Evolutionary conservation across 1,284 basidiomycete genomes (phyloP).

Genomic region (Inonotus hispidus): DNA sequence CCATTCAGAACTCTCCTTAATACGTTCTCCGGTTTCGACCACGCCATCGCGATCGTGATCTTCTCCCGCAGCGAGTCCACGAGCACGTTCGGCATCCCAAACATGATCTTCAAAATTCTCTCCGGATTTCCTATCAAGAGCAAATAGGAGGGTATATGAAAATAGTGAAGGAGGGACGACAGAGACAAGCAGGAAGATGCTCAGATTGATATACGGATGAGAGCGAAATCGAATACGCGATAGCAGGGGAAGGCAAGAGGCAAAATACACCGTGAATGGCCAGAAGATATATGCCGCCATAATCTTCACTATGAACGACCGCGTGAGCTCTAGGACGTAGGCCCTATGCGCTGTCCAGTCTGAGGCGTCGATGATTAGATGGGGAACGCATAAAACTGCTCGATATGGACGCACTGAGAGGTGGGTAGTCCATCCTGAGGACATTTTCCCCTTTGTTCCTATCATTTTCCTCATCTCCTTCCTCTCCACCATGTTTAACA

Average conservation of each 20-base stretch:
- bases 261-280: conserved; percentile 1
- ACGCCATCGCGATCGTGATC: conserved; percentile 30
- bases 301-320: conserved; percentile 25
- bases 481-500: conserved; percentile 12
- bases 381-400: background rate
- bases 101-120: conserved; percentile 31
- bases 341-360: conserved; percentile 29
- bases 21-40: conserved; percentile 28
- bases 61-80: conserved; percentile 31
- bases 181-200: conserved; percentile 16
- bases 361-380: conserved; percentile 12
- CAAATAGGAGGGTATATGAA: conserved; percentile 29
- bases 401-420: conserved; percentile 26
- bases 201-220: conserved; percentile 4
- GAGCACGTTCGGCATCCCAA: conserved; percentile 34
- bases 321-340: conserved; percentile 23
- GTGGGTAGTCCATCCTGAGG: conserved; percentile 28
- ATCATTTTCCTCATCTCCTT: conserved; percentile 16
- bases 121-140: conserved; percentile 25
- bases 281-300: conserved; percentile 24
- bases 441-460: conserved; percentile 28
- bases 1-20: conserved; percentile 37
- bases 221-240: conserved; percentile 23
- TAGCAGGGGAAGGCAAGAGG: conserved; percentile 23
- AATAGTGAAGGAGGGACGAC: conserved; percentile 27